These are phyloP conservation scores for Pleurotus eryngii DNA, from an alignment of 768 basidiomycete genomes.

Conservation along the genomic window DNA sequence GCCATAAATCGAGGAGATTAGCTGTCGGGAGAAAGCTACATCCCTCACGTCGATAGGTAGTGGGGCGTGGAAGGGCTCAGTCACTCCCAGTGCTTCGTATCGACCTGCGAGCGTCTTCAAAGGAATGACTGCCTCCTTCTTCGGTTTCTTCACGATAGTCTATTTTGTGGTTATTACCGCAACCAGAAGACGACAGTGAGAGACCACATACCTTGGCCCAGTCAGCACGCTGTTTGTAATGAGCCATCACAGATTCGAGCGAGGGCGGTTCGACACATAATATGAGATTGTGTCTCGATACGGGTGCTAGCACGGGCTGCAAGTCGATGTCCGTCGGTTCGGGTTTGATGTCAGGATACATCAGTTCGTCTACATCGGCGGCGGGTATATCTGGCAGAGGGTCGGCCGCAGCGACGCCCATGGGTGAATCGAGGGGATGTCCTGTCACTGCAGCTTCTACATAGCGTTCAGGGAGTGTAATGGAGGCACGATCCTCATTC, in stretches of 20 bases:
- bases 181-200: background rate
- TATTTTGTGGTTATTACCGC: background rate
- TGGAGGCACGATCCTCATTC: too few relatives aligned
- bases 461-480: too few relatives aligned
- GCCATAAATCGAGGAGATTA: conserved; percentile 31
- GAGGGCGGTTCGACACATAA: background rate
- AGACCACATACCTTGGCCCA: background rate
- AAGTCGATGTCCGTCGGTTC: background rate
- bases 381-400: too few relatives aligned
- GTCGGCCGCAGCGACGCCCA: too few relatives aligned
- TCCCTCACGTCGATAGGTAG: conserved; percentile 23
- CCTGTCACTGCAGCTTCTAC: too few relatives aligned
- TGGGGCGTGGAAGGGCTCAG: conserved; percentile 20
- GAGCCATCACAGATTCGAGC: background rate
- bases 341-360: background rate
- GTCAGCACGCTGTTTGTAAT: background rate
- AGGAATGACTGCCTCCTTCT: conserved; percentile 3
- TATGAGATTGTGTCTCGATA: background rate
- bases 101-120: conserved; percentile 9
- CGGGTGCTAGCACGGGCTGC: background rate
- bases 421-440: too few relatives aligned
- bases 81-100: conserved; percentile 17
- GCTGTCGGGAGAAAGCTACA: conserved; percentile 22
- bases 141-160: conserved; percentile 17
- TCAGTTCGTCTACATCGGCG: too few relatives aligned